phyloP scores from a whole-genome alignment of 2,329 filamentous ascomycete species.

The Verticillium longisporum region DNA sequence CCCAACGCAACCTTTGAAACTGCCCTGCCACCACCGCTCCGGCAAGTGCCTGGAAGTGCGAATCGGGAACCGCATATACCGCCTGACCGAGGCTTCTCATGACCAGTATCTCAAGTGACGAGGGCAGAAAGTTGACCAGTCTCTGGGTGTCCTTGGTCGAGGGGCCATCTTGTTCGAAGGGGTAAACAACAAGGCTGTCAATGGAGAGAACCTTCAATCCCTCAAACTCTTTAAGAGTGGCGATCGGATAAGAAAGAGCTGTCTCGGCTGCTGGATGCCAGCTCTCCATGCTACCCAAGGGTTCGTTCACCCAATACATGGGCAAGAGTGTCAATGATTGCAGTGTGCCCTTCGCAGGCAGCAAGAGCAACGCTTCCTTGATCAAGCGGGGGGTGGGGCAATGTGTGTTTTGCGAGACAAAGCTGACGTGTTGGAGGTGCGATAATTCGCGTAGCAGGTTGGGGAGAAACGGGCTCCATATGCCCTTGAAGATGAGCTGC shows the following conservation, averaged over 20 bases:
- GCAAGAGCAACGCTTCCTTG: background rate
- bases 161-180: background rate
- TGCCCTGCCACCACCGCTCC: background rate
- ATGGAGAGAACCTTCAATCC: background rate
- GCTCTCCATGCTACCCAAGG: background rate
- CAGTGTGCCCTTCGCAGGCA: background rate
- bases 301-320: background rate
- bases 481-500: background rate
- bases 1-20: background rate
- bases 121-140: background rate
- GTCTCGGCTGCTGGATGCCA: background rate
- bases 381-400: background rate
- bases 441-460: background rate
- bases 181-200: background rate
- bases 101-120: background rate
- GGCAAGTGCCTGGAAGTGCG: background rate
- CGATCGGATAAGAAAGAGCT: background rate
- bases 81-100: background rate
- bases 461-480: background rate
- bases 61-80: background rate
- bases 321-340: background rate
- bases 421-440: background rate
- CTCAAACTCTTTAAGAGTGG: background rate
- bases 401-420: background rate
- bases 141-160: background rate